phyloP scores from a whole-genome alignment of 2,329 filamentous ascomycete species.

The Penicillium sp. region DNA sequence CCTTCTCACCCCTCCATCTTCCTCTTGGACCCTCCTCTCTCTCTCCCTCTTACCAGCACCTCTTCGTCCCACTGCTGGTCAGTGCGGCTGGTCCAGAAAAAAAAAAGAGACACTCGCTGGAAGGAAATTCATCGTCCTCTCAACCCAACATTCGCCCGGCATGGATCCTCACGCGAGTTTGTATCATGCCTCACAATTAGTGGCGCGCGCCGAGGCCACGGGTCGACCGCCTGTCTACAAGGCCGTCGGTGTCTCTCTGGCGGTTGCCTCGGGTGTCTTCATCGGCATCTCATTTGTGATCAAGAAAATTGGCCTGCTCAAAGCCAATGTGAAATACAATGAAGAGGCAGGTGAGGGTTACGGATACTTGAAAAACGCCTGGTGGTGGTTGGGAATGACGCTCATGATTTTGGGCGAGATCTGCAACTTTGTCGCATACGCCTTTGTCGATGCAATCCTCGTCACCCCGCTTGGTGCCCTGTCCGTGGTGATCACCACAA shows the following conservation, averaged over 20 bases:
- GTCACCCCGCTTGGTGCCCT: constrained; percentile 88
- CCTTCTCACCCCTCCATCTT: background rate
- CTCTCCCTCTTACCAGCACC: background rate
- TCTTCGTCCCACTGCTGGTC: constrained; percentile 20
- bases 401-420: constrained; percentile 96
- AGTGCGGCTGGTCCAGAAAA: constrained; percentile 41
- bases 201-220: constrained; percentile 39
- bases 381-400: constrained; percentile 94
- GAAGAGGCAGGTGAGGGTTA: constrained; percentile 95
- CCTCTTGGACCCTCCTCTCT: constrained; percentile 6
- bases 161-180: constrained; percentile 16
- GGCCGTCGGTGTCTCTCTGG: constrained; percentile 76
- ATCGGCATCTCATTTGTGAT: constrained; percentile 93
- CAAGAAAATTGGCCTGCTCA: constrained; percentile 87
- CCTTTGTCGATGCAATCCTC: constrained; percentile 92
- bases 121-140: background rate
- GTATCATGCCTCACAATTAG: constrained; percentile 39
- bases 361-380: constrained; percentile 89
- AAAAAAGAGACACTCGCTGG: constrained; percentile 16
- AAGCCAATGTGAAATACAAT: constrained; percentile 92
- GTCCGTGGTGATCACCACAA: constrained; percentile 84
- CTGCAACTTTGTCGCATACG: constrained; percentile 95
- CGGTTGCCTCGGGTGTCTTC: constrained; percentile 80
- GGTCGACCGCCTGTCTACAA: constrained; percentile 63
- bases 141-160: background rate